Conservation (phyloP, 2,329 filamentous ascomycete genomes). For the Penicillium sp. region DNA sequence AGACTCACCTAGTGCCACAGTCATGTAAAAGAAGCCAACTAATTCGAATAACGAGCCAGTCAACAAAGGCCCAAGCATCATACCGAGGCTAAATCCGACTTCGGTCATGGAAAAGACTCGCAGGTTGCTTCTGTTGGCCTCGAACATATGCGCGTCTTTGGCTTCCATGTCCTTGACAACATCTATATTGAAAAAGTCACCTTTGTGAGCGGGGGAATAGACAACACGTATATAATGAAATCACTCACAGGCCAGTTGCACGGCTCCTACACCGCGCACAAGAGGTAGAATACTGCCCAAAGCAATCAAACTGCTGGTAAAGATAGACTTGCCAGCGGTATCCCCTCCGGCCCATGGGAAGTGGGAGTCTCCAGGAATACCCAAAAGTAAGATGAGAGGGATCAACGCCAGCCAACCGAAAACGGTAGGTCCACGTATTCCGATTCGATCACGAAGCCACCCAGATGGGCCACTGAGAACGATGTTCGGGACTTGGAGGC, state of each 20-base stretch:
- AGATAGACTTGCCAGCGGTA: conserved; percentile 23
- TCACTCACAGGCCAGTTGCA: conserved; percentile 31
- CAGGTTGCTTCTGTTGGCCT: conserved; percentile 26
- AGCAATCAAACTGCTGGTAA: conserved; percentile 18
- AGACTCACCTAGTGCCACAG: conserved; percentile 15
- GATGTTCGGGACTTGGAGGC: conserved; percentile 57
- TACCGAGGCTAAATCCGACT: conserved; percentile 24
- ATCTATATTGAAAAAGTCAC: conserved; percentile 4
- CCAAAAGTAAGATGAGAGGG: conserved; percentile 27
- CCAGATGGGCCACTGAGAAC: conserved; percentile 61
- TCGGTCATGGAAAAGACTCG: conserved; percentile 25
- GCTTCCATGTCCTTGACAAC: conserved; percentile 22
- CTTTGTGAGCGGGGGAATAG: neutral
- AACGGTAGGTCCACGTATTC: conserved; percentile 21
- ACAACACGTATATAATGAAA: neutral
- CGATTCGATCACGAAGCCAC: conserved; percentile 37
- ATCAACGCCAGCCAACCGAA: conserved; percentile 22
- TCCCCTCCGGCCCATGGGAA: conserved; percentile 27
- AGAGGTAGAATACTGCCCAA: conserved; percentile 23
- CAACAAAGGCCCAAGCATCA: conserved; percentile 26
- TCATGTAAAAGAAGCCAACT: conserved; percentile 22
- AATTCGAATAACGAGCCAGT: conserved; percentile 21
- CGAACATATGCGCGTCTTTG: conserved; percentile 27
- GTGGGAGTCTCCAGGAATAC: conserved; percentile 24
- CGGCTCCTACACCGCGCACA: conserved; percentile 26